phyloP scores from a whole-genome alignment of 2,329 filamentous ascomycete species.

The Ophiostoma pallidulum region DNA sequence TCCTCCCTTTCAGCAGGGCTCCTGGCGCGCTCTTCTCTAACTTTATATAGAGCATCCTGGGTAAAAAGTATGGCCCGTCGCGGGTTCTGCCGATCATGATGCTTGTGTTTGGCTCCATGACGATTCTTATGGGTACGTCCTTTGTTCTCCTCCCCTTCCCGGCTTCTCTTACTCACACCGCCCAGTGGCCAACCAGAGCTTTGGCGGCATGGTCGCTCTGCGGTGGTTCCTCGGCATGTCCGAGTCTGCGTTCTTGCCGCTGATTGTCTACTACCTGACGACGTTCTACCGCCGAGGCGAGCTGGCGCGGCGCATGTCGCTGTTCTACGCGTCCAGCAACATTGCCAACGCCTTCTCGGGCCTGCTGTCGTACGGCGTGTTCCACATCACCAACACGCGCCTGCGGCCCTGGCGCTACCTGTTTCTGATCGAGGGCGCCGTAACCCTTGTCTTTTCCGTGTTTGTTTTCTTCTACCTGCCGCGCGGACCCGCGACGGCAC shows the following conservation, averaged over 20 bases:
- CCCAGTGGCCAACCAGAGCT: constrained; percentile 23
- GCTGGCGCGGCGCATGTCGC: constrained; percentile 57
- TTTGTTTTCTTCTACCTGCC: constrained; percentile 65
- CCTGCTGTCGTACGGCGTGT: constrained; percentile 33
- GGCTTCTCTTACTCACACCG: too few relatives aligned
- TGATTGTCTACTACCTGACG: constrained; percentile 39
- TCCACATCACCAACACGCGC: constrained; percentile 33
- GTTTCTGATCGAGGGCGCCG: constrained; percentile 44
- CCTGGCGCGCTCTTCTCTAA: too few relatives aligned
- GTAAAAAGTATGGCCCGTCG: constrained; percentile 61
- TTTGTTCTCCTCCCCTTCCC: too few relatives aligned
- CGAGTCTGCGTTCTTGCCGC: constrained; percentile 18
- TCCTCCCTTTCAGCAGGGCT: too few relatives aligned
- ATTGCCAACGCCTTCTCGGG: constrained; percentile 17
- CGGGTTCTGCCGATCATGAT: constrained; percentile 62
- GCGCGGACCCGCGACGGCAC: constrained; percentile 45
- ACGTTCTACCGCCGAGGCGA: constrained; percentile 64
- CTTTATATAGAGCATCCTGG: too few relatives aligned
- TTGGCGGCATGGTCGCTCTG: constrained; percentile 29
- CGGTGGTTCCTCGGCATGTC: constrained; percentile 60
- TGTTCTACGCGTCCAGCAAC: constrained; percentile 39
- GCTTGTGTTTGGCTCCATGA: constrained; percentile 54
- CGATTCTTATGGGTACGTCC: too few relatives aligned
- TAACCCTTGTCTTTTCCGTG: constrained; percentile 50
- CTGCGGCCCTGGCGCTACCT: constrained; percentile 39